Evolutionary conservation across 2,329 filamentous ascomycete species (phyloP), one percentile per base, ranked within the genome.

Genomic region (Fusarium sp.): DNA sequence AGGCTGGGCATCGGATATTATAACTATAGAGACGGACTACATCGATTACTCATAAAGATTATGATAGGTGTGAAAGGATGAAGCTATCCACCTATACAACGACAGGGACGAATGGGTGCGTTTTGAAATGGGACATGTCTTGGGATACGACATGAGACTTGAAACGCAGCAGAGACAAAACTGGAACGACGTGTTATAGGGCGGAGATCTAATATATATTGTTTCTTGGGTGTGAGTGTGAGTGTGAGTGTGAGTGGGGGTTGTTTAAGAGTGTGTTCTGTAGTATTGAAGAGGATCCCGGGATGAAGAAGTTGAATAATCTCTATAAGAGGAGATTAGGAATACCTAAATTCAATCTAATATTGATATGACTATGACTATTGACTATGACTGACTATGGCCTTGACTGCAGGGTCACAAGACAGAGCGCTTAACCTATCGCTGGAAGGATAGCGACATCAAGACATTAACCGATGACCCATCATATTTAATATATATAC

Each of bases 101-200:
- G 33, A 54, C 45, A 29, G 37, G 8, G 7, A 25, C 25, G 10
- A 47, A 46, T n/a, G 49, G 31, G 23, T 17, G 21, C 33, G 21
- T 51, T 56, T 50, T 37, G 64, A 65, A 31, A 65, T 67, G 41
- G 39, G n/a, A 52, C 37, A 68, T 49, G 59, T 66, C 41, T 66
- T 62, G 46, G 46, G 39, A 67, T 31, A 31, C 29, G 29, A 11
- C 29, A 11, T 31, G 65, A 52, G 25, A 31, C 53, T 37, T 68
- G 58, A 67, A 67, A 67, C 64, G 35, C 14, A 45, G 42, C 33
- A 50, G 58, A 67, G 59, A 60, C 64, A 60, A 46, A 68, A 37
- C 45, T 68, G 65, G 50, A 63, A 67, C 64, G 20, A 15, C 37
- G 29, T 46, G 33, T 25, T 47, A 46, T 42, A 27, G 21, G 40